A percentile compares a stretch with the other conserved stretches of the same genome.
Conservation (phyloP, 768 basidiomycete species). For the Kwoniella heveanensis region DNA sequence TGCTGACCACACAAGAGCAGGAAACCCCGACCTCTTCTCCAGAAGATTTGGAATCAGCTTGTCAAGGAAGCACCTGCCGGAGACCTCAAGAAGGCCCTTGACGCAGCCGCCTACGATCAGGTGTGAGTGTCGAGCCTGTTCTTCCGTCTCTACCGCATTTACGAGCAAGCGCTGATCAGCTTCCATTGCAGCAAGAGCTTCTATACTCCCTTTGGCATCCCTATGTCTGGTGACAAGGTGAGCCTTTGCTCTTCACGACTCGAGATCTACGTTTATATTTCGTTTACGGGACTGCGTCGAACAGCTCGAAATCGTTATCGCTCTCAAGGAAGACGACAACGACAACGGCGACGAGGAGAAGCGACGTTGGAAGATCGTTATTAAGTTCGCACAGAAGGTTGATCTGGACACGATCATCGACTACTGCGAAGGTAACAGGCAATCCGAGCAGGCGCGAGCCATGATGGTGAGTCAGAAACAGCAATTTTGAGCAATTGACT, state of each 20-base stretch:
- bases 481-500: background rate
- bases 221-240: constrained; percentile 33
- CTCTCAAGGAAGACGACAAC: constrained; percentile 44
- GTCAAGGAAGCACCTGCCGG: constrained; percentile 25
- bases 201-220: constrained; percentile 44
- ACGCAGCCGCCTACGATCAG: constrained; percentile 39
- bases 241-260: background rate
- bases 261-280: too few species aligned
- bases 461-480: constrained; percentile 34
- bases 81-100: constrained; percentile 34
- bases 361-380: constrained; percentile 50
- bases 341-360: constrained; percentile 35
- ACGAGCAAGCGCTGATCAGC: too few species aligned
- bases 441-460: constrained; percentile 41
- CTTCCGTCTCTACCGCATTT: too few species aligned
- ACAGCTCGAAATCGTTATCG: constrained; percentile 38
- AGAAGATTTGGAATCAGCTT: constrained; percentile 44
- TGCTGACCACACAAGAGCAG: constrained; percentile 2
- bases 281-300: too few species aligned
- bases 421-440: constrained; percentile 46
- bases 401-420: constrained; percentile 49
- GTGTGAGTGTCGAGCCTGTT: too few species aligned
- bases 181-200: constrained; percentile 51
- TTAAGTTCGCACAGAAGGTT: constrained; percentile 45
- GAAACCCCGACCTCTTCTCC: constrained; percentile 43